These are phyloP conservation scores for Candida nemodendra DNA, from an alignment of 805 yeast genomes.

Conservation along the genomic window DNA sequence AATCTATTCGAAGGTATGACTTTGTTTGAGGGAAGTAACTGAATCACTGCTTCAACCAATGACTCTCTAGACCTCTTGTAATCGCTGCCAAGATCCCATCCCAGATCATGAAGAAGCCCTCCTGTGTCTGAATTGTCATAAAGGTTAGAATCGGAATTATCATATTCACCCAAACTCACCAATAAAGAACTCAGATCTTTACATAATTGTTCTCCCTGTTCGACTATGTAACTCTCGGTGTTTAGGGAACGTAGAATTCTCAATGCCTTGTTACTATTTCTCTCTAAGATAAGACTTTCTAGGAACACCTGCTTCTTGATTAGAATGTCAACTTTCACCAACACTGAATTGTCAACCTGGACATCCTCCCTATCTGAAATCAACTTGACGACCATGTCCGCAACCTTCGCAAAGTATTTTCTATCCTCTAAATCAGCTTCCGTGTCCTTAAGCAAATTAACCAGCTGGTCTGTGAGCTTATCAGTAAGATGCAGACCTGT, in stretches of 20 bases:
- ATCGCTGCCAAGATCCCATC: conserved; percentile 16
- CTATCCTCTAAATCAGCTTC: conserved; percentile 6
- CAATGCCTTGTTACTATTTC: conserved; percentile 35
- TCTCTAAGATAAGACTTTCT: conserved; percentile 37
- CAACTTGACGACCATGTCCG: conserved; percentile 6
- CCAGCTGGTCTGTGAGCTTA: conserved; percentile 7
- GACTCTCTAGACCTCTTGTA: conserved; percentile 35
- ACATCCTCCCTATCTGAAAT: not conserved
- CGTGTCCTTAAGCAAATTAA: conserved; percentile 7
- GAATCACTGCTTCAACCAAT: conserved; percentile 42
- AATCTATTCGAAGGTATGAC: conserved; percentile 50
- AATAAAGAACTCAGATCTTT: conserved; percentile 21
- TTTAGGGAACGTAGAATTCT: conserved; percentile 33
- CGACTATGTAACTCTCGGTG: conserved; percentile 23
- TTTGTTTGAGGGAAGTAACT: conserved; percentile 46
- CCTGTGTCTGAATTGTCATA: conserved; percentile 1
- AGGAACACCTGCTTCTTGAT: conserved; percentile 41
- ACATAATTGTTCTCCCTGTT: conserved; percentile 8
- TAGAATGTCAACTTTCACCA: conserved; percentile 29
- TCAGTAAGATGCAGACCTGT: conserved; percentile 20
- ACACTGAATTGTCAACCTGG: not conserved
- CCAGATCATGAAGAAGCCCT: conserved; percentile 13
- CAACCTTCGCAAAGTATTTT: conserved; percentile 2
- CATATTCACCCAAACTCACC: conserved; percentile 28
- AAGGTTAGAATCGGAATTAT: not conserved